Base-by-base conservation (phyloP, 2,329 filamentous ascomycete species). In the Magnaporthiopsis incrustans region DNA sequence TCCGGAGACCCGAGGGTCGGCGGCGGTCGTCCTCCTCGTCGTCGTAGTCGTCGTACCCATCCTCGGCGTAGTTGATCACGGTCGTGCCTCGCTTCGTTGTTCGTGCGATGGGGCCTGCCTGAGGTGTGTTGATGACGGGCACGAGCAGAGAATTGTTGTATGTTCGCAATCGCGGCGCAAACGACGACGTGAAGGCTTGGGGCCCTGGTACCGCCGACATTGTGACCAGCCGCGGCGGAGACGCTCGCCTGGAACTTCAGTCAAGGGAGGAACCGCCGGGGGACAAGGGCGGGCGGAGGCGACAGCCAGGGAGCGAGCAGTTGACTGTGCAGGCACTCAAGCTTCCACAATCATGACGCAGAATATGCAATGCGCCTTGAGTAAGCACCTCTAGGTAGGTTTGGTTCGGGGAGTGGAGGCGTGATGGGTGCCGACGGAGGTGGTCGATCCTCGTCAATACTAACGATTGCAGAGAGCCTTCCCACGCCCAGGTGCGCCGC, bases 21-120 rank as follows among this genome's bases (percentile, higher is more conserved):
- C 94, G 88, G 67, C 91, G 85, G 66, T 91, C 89, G 67, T 92
- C 89, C 61, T 90, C 88, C 67, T 92, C 90, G 64, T 88, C 85
- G 53, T 87, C 85, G 65, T 85, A 76, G 71, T 94, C 92, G 69
- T 97, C 94, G 72, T 89, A 96, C 60, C 93, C 93, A 74, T 98
- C 94, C 74, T 99, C 95, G 30, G 95, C 94, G 73, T 99, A 99
- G 78, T 97, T 99, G 77, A 98, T 95, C 67, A 94, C 91, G 44
- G 91, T 95, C 2, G 95, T 98, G 65, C 95, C 95, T 76, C 95
- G 89, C 80, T 99, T 98, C 11, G 95, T 98, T n/a, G 91, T 96
- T 73, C 94, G 87, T 70, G 91, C 84, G 66, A 85, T 79, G 56
- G 89, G 85, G 30, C 86, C 88, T 2, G 85, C 76, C n/a, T 85